Evolutionary conservation across 2,329 filamentous ascomycete genomes (phyloP), one percentile per base, ranked within the genome.

Genomic region (Fusarium zealandicum): DNA sequence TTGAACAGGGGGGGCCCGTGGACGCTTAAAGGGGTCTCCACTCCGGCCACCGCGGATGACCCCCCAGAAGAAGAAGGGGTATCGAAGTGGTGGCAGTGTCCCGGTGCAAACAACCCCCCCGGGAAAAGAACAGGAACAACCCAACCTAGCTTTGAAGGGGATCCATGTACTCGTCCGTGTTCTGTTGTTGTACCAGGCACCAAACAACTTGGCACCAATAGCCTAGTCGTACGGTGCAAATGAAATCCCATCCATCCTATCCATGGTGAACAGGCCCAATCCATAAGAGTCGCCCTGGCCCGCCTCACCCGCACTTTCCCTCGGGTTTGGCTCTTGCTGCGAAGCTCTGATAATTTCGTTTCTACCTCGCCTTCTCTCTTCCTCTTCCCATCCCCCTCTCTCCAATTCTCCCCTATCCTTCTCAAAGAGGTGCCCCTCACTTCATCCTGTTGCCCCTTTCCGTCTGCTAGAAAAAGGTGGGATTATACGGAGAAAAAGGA

Each of bases 141-240:
- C 60, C 56, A 63, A 51, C 60, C 56, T 63, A 51, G 37, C 60
- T 63, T 54, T 46, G 44, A 61, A 58, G 48, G 59, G 60, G 60
- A 63, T 55, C 22, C 41, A n/a, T n/a, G n/a, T n/a, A n/a, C n/a
- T n/a, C n/a, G n/a, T 40, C 33, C 46, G 56, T 54, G 27, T 28
- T 27, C 31, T 35, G n/a, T n/a, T n/a, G n/a, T n/a, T n/a, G 55
- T 59, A 35, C 47, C 59, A 60, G 50, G 59, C 59, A 61, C 59
- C 63, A 53, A 65, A 56, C 47, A 51, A 38, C 49, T 58, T 61
- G 63, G 59, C 48, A 58, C 59, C 50, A 56, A 64, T 51, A 49
- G 47, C 60, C 60, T 52, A 55, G 64, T 67, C 62, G 60, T 67
- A 67, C 55, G 64, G 64, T 67, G 52, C 63, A 67, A 66, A 66